Evolutionary conservation across 1,284 basidiomycete genomes (phyloP).

Genomic region (Ceratobasidium papillatum): DNA sequence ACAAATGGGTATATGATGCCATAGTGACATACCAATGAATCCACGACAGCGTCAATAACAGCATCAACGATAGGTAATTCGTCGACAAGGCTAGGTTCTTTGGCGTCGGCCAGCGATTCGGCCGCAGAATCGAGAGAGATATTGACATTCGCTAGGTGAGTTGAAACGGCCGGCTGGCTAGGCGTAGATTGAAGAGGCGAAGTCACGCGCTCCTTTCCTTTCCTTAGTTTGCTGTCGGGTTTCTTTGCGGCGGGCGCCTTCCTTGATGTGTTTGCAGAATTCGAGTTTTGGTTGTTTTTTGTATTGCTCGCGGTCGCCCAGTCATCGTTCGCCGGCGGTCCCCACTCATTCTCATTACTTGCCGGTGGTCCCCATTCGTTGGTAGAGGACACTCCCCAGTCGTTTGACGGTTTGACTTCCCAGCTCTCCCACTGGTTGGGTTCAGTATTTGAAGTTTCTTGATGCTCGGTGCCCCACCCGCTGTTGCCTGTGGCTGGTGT

Average conservation of each 20-base stretch:
- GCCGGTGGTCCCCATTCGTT: conserved; percentile 18
- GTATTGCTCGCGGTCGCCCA: neutral
- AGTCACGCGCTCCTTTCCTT: neutral
- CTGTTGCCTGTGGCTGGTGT: neutral
- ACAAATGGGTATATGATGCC: neutral
- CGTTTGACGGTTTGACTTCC: neutral
- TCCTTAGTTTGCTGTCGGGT: neutral
- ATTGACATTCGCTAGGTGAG: neutral
- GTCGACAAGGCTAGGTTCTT: too few species aligned
- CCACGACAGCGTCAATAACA: neutral
- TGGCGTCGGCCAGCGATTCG: neutral
- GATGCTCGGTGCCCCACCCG: neutral
- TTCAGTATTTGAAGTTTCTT: neutral
- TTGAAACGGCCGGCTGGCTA: neutral
- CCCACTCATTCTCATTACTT: neutral
- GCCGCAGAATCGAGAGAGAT: neutral
- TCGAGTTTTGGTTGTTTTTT: neutral
- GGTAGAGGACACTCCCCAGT: conserved; percentile 14
- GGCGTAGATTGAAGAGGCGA: neutral
- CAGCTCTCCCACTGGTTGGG: neutral
- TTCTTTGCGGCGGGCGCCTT: neutral
- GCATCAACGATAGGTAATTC: neutral
- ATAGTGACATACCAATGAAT: conserved; percentile 8
- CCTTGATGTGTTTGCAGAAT: neutral
- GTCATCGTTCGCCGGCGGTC: neutral